These are phyloP conservation scores for Torulaspora indica DNA, from an alignment of 805 yeast species.

Conservation along the genomic window DNA sequence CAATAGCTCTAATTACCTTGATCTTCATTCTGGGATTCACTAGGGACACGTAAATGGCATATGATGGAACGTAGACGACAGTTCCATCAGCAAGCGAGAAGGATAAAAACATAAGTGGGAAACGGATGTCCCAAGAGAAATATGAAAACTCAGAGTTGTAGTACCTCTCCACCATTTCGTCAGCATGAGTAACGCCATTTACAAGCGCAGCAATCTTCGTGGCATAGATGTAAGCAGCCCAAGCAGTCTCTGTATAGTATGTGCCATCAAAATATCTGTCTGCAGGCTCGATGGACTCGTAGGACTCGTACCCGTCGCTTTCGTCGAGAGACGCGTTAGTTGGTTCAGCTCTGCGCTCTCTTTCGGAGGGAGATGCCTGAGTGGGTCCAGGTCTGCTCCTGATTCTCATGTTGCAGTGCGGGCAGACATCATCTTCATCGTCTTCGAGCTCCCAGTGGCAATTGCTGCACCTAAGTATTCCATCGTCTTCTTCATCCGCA, in stretches of 20 bases:
- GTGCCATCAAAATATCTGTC: no score
- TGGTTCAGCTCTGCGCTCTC: no score
- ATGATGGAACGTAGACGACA: neutral
- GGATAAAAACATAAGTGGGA: neutral
- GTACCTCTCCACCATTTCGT: no score
- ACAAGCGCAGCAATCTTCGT: neutral
- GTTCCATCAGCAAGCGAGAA: neutral
- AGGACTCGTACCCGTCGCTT: no score
- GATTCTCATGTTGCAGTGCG: conserved; percentile 60
- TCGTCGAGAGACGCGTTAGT: no score
- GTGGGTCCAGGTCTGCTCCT: conserved; percentile 21
- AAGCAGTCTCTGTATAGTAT: neutral
- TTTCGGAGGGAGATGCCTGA: conserved; percentile 1
- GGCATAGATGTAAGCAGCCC: neutral
- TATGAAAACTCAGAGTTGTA: no score
- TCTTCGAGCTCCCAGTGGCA: conserved; percentile 71
- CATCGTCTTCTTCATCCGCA: conserved; percentile 56
- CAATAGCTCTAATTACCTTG: neutral
- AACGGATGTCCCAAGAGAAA: neutral
- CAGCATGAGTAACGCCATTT: no score
- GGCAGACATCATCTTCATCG: conserved; percentile 53
- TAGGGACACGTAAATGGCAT: neutral
- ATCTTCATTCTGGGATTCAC: neutral
- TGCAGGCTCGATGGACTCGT: no score
- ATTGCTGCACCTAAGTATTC: conserved; percentile 66